A percentile compares a stretch with the other conserved stretches of the same genome.
Evolutionary conservation across 1,284 basidiomycete species (phyloP).

Genomic region (Austroboletus niveus): DNA sequence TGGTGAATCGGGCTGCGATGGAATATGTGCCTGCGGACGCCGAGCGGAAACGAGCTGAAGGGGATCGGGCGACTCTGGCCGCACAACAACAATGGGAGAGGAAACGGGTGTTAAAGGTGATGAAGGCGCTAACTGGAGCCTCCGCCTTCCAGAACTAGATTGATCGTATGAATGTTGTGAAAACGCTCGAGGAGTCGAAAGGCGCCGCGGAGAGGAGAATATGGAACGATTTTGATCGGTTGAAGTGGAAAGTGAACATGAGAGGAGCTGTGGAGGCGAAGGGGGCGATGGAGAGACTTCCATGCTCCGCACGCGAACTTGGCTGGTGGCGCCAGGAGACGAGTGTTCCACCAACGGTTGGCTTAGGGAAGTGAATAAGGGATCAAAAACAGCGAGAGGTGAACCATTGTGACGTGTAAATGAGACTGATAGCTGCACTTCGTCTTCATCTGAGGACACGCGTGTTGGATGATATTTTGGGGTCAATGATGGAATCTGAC

Average conservation of each 20-base stretch:
- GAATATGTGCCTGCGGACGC: neutral
- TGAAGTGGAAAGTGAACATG: constrained; percentile 10
- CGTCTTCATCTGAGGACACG: neutral
- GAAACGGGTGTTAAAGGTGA: constrained; percentile 28
- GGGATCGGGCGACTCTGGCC: constrained; percentile 25
- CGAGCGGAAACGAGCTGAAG: constrained; percentile 17
- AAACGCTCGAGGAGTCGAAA: constrained; percentile 16
- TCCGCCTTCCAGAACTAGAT: neutral
- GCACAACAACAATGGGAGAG: constrained; percentile 14
- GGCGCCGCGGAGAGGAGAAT: constrained; percentile 3
- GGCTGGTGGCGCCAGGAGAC: neutral
- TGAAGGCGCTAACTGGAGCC: constrained; percentile 1
- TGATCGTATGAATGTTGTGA: constrained; percentile 11
- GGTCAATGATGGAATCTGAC: neutral
- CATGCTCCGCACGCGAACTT: neutral
- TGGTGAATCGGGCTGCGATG: neutral
- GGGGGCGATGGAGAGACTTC: constrained; percentile 2
- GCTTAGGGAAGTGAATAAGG: constrained; percentile 22
- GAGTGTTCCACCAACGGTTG: neutral
- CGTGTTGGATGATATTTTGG: neutral
- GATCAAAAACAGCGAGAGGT: constrained; percentile 11
- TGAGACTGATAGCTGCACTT: neutral
- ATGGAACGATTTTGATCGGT: constrained; percentile 6
- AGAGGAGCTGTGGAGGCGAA: neutral
- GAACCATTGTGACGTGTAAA: constrained; percentile 3